These are phyloP conservation scores for Peribolospora baueri DNA, from an alignment of 768 basidiomycete genomes.

Conservation along the genomic window DNA sequence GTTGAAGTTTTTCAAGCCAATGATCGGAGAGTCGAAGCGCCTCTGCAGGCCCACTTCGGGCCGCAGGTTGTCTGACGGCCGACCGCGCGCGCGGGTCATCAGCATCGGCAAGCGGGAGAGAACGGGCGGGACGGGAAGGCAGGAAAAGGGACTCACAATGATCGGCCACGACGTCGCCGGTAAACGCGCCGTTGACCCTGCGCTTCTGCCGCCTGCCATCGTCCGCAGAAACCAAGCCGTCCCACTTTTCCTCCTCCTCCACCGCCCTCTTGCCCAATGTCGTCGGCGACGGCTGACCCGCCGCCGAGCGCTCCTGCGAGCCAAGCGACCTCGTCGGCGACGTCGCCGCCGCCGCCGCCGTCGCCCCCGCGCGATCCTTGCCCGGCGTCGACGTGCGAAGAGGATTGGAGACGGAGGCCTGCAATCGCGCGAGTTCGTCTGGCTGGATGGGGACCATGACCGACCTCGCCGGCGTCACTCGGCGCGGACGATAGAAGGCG, in stretches of 20 bases:
- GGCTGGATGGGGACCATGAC: conserved; percentile 27
- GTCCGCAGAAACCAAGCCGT: neutral
- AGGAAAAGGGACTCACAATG: conserved; percentile 6
- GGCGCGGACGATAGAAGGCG: neutral
- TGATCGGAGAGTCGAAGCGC: conserved; percentile 73
- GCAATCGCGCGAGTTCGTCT: conserved; percentile 32
- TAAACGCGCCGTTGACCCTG: neutral
- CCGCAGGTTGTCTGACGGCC: conserved; percentile 45
- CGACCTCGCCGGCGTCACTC: conserved; percentile 4
- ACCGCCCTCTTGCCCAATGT: neutral
- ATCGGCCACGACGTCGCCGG: conserved; percentile 3
- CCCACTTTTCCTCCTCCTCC: neutral
- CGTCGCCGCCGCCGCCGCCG: neutral
- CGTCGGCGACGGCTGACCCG: conserved; percentile 1
- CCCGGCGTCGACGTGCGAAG: neutral
- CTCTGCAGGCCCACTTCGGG: conserved; percentile 72
- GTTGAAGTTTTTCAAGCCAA: conserved; percentile 91
- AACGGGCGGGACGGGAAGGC: neutral
- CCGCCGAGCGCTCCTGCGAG: neutral
- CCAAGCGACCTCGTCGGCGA: neutral
- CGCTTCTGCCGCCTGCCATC: neutral
- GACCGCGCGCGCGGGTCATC: neutral
- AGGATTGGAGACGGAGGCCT: neutral
- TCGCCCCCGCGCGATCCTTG: neutral
- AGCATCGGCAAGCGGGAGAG: neutral